Evolutionary conservation across 1,284 basidiomycete species (phyloP).

Genomic region (Ganoderma resinaceum): DNA sequence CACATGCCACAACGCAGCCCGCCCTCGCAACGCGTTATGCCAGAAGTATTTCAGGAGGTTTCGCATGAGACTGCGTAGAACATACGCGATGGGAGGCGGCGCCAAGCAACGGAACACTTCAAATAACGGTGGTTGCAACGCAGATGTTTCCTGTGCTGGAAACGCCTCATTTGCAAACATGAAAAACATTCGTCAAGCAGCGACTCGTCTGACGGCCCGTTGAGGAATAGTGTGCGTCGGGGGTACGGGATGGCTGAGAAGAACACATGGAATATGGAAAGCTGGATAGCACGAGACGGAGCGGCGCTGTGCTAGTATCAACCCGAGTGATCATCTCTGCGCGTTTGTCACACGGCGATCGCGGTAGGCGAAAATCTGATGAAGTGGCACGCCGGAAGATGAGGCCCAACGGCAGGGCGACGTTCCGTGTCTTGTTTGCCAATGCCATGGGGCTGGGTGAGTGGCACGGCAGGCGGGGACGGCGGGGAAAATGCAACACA

Average conservation of each 20-base stretch:
- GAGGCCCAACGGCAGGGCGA: not conserved
- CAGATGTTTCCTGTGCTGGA: slow-evolving; percentile 2
- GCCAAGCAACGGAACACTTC: slow-evolving; percentile 2
- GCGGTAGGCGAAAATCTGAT: not conserved
- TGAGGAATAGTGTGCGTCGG: not conserved
- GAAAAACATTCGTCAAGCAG: not conserved
- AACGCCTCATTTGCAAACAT: not conserved
- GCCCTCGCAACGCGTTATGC: not conserved
- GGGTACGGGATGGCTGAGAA: not conserved
- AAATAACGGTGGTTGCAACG: not conserved
- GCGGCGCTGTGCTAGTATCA: not conserved
- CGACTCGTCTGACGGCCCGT: not conserved
- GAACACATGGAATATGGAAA: not conserved
- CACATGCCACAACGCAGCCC: not conserved
- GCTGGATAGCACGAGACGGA: slow-evolving; percentile 1
- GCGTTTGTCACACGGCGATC: slow-evolving; percentile 5
- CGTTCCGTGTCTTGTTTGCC: not conserved
- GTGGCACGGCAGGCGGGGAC: not conserved
- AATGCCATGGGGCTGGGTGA: not conserved
- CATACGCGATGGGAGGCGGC: not conserved
- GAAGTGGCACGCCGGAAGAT: not conserved
- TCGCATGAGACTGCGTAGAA: not conserved
- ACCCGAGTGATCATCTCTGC: not conserved
- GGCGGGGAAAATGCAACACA: not conserved
- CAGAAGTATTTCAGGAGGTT: not conserved